A percentile compares a stretch with the other conserved stretches of the same genome.
These are phyloP conservation scores for Talaromyces sp. DNA, from an alignment of 2,329 filamentous ascomycete genomes.

Conservation along the genomic window DNA sequence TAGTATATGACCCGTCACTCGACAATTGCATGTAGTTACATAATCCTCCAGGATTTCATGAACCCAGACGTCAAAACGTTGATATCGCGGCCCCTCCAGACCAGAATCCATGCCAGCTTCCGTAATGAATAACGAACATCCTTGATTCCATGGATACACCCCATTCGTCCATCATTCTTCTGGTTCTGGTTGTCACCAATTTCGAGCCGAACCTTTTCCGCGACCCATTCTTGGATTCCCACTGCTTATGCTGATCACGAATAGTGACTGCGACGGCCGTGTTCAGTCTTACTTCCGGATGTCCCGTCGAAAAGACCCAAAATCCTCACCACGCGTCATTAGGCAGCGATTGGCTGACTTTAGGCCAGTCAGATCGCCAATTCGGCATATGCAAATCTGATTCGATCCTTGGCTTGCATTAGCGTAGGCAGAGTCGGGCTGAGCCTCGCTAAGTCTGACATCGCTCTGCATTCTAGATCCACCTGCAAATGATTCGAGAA, in stretches of 20 bases:
- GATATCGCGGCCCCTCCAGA: not conserved
- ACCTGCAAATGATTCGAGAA: conserved; percentile 5
- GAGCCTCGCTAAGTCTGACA: conserved; percentile 14
- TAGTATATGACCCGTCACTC: not conserved
- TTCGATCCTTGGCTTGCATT: conserved; percentile 18
- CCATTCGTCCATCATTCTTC: conserved; percentile 4
- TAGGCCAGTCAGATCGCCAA: conserved; percentile 17
- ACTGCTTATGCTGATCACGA: not conserved
- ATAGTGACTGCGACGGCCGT: not conserved
- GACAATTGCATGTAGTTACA: not conserved
- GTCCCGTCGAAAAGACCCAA: not conserved
- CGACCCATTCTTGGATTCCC: conserved; percentile 10
- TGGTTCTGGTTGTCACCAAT: conserved; percentile 10
- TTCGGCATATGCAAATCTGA: conserved; percentile 13
- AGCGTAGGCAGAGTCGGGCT: conserved; percentile 16
- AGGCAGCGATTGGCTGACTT: conserved; percentile 7
- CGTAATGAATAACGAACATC: not conserved
- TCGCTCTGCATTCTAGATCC: conserved; percentile 1
- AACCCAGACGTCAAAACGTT: not conserved
- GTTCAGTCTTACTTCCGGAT: not conserved
- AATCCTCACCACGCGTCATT: not conserved
- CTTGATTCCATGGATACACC: not conserved
- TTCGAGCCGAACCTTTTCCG: conserved; percentile 18
- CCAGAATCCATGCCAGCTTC: not conserved
- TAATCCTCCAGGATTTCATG: not conserved